Evolutionary conservation across 306 rosid species (phyloP).

Genomic region (Vachellia pachyceras): DNA sequence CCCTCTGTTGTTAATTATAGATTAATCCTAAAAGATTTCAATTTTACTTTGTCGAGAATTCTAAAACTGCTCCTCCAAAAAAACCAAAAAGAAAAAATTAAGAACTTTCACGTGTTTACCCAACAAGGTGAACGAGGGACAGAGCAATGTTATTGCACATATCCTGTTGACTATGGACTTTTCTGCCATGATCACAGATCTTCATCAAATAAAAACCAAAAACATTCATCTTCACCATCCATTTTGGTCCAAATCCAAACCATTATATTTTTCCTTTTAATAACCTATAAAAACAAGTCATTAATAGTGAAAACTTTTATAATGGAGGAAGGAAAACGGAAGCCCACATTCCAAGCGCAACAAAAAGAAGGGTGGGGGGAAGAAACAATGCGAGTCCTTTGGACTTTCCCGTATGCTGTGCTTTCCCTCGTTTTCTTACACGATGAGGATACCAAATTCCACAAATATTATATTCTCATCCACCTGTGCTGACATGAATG

Average conservation of each 20-base stretch:
- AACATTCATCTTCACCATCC: slow-evolving; percentile 44
- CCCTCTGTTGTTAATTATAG: slow-evolving; percentile 24
- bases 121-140: slow-evolving; percentile 38
- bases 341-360: slow-evolving; percentile 40
- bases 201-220: slow-evolving; percentile 46
- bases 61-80: neutral
- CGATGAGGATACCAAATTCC: slow-evolving; percentile 34
- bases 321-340: slow-evolving; percentile 35
- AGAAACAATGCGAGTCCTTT: slow-evolving; percentile 52
- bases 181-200: slow-evolving; percentile 44
- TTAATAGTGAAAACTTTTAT: slow-evolving; percentile 11
- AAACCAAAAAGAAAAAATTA: too few relatives aligned
- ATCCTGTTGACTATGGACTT: slow-evolving; percentile 70
- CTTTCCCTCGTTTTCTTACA: neutral
- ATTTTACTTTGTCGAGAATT: neutral
- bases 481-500: slow-evolving; percentile 60
- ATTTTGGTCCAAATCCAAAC: slow-evolving; percentile 4
- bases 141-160: slow-evolving; percentile 61
- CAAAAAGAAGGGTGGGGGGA: slow-evolving; percentile 26
- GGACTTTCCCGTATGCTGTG: slow-evolving; percentile 45
- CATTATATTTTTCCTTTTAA: neutral
- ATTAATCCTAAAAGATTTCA: slow-evolving; percentile 45
- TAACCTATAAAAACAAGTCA: neutral
- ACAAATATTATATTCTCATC: slow-evolving; percentile 40
- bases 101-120: slow-evolving; percentile 26